A percentile compares a stretch with the other conserved stretches of the same genome.
Evolutionary conservation across 2,329 filamentous ascomycete species (phyloP).

Genomic region (Alternaria ventricosa): DNA sequence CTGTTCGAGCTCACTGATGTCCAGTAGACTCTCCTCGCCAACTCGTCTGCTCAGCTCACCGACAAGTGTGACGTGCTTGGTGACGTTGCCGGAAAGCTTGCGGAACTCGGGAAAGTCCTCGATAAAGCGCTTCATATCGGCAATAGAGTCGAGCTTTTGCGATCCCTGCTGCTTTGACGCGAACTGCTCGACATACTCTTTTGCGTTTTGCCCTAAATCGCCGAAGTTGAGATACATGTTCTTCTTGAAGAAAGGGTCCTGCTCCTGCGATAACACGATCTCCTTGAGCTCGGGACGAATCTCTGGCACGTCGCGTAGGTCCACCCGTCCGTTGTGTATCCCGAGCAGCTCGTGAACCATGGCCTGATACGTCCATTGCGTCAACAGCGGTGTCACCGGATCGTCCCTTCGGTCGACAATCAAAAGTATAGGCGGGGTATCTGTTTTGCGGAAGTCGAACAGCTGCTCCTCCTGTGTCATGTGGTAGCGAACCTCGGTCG

Average conservation of each 20-base stretch:
- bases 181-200: slow-evolving; percentile 98
- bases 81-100: slow-evolving; percentile 95
- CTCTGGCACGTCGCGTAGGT: slow-evolving; percentile 83
- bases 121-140: slow-evolving; percentile 99
- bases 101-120: slow-evolving; percentile 99
- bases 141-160: slow-evolving; percentile 94
- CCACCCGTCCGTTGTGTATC: slow-evolving; percentile 92
- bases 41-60: slow-evolving; percentile 91
- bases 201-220: slow-evolving; percentile 93
- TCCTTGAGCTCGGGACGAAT: slow-evolving; percentile 87
- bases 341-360: slow-evolving; percentile 98
- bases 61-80: slow-evolving; percentile 96
- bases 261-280: slow-evolving; percentile 93
- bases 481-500: slow-evolving; percentile 87
- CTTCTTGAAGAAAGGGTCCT: slow-evolving; percentile 98
- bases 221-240: slow-evolving; percentile 99
- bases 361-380: slow-evolving; percentile 99
- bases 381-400: slow-evolving; percentile 90
- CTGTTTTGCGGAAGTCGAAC: slow-evolving; percentile 93
- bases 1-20: slow-evolving; percentile 96
- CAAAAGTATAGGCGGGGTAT: slow-evolving; percentile 91
- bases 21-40: slow-evolving; percentile 83
- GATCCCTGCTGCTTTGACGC: slow-evolving; percentile 97
- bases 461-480: slow-evolving; percentile 95
- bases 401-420: slow-evolving; percentile 92